phyloP scores from a whole-genome alignment of 2,329 filamentous ascomycete species.

The Hymenoscyphus scutula region DNA sequence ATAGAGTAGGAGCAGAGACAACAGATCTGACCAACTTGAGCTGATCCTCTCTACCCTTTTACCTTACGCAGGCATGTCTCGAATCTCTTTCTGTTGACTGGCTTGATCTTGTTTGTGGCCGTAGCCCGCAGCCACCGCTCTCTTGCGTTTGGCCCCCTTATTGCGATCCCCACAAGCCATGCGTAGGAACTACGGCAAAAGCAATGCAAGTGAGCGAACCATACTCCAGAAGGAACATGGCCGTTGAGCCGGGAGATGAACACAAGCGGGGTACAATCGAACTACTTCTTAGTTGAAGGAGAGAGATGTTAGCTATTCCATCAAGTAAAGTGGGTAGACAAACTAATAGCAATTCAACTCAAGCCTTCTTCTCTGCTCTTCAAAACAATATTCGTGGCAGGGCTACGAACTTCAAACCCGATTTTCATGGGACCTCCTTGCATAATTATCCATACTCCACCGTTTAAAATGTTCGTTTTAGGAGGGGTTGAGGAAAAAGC shows the following conservation, averaged over 20 bases:
- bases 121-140: neutral
- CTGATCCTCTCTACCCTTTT: neutral
- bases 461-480: neutral
- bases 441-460: neutral
- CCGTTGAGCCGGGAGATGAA: constrained; percentile 1
- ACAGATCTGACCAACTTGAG: neutral
- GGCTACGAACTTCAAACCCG: neutral
- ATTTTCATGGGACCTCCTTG: neutral
- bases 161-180: constrained; percentile 3
- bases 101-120: constrained; percentile 5
- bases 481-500: neutral
- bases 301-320: neutral
- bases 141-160: constrained; percentile 7
- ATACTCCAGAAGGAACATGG: neutral
- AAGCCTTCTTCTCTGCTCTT: neutral
- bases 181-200: neutral
- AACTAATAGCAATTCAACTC: neutral
- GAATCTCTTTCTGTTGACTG: neutral
- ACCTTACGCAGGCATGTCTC: neutral
- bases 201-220: constrained; percentile 1
- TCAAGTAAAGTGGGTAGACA: neutral
- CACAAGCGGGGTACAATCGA: neutral
- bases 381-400: constrained; percentile 1
- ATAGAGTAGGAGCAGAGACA: neutral
- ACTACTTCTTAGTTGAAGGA: neutral